phyloP scores from a whole-genome alignment of 257 asterid species.

The Echium plantagineum region DNA sequence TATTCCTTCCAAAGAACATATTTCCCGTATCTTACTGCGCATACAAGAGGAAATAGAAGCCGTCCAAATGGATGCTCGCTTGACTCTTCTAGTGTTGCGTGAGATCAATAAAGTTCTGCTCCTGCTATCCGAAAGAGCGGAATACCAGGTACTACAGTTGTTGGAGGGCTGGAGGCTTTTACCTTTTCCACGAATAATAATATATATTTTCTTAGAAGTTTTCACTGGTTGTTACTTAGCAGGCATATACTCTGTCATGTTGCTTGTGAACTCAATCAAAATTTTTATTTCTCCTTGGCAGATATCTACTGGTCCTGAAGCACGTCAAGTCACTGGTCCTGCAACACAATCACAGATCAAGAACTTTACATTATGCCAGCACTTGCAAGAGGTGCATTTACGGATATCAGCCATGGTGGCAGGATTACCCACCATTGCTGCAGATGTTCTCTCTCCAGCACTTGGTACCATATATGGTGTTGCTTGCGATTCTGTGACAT shows the following conservation, averaged over 20 bases:
- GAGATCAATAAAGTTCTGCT: constrained; percentile 73
- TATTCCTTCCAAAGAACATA: constrained; percentile 78
- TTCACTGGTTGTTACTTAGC: no score
- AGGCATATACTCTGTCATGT: no score
- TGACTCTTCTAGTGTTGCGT: constrained; percentile 80
- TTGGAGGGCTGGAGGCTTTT: no score
- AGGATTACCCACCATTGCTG: constrained; percentile 60
- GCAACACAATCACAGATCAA: constrained; percentile 83
- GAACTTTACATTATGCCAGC: constrained; percentile 79
- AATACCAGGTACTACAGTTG: constrained; percentile 48
- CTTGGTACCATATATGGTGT: constrained; percentile 74
- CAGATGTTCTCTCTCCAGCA: constrained; percentile 71
- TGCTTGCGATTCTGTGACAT: constrained; percentile 86
- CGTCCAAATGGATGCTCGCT: constrained; percentile 75
- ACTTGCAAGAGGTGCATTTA: constrained; percentile 78
- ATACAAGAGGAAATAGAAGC: constrained; percentile 95
- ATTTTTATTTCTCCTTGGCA: constrained; percentile 11
- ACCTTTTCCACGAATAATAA: no score
- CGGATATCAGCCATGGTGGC: constrained; percentile 55
- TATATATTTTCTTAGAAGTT: no score
- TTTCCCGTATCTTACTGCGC: constrained; percentile 52
- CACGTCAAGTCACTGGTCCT: constrained; percentile 82
- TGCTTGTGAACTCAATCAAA: neutral
- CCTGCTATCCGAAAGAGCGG: constrained; percentile 80
- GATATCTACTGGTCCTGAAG: constrained; percentile 97